Percentiles rank a stretch among this genome's conserved stretches.
These are phyloP conservation scores for Apiospora hydei DNA, from an alignment of 2,329 filamentous ascomycete species.

Conservation along the genomic window DNA sequence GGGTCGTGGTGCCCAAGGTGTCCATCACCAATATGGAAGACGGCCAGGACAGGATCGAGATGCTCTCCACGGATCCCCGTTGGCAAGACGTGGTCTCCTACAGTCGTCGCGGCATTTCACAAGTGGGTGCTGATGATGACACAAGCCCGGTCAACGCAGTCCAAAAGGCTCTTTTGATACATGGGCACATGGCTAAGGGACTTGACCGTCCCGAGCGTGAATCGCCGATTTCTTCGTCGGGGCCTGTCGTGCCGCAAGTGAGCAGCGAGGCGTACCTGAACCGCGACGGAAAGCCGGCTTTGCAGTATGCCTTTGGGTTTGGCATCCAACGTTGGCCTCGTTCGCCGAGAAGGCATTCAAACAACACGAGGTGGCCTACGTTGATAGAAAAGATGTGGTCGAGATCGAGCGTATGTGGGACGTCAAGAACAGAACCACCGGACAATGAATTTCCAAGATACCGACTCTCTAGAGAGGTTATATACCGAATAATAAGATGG, in stretches of 20 bases:
- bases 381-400: background rate
- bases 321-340: background rate
- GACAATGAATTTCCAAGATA: too few relatives aligned
- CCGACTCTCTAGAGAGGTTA: too few relatives aligned
- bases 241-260: background rate
- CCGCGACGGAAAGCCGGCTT: background rate
- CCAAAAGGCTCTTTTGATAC: background rate
- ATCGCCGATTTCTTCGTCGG: background rate
- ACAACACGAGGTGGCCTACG: background rate
- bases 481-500: too few relatives aligned
- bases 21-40: background rate
- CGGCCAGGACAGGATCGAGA: background rate
- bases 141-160: background rate
- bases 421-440: background rate
- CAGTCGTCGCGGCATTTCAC: background rate
- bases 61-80: background rate
- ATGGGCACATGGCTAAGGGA: background rate
- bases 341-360: background rate
- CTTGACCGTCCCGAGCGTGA: background rate
- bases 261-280: background rate
- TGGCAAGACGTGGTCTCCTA: background rate
- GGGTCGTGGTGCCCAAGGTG: background rate
- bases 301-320: background rate
- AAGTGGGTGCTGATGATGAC: too few relatives aligned
- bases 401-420: background rate